Evolutionary conservation across 345 rosid genomes (phyloP), one percentile per base, ranked within the genome.

Genomic region (Pelargonium nanum): DNA sequence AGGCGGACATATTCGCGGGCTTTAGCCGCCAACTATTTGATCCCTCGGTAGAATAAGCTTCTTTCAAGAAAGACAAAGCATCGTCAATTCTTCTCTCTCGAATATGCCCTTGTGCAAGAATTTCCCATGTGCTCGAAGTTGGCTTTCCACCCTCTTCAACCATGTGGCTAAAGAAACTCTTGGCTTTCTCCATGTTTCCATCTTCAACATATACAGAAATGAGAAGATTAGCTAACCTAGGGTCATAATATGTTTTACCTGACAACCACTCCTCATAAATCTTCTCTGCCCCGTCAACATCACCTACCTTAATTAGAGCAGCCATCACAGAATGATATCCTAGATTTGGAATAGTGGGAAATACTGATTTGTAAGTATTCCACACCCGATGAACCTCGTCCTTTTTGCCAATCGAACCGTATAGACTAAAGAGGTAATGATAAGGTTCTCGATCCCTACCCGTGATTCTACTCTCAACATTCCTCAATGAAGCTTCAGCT

Each of bases 271-370:
- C 98, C 65, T 79, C 89, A 5, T 81, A 85, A 53, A 79, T 72
- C 56, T 68, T 87, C 75, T 86, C 92, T 17, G 90, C 89, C 44
- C 89, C 88, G 72, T 84, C 85, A 60, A 87, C 75, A 70, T 92
- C 97, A 5, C 75, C 82, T 56, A 78, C 57, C 60, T 94, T 75
- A 61, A 81, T 67, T 59, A 92, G 74, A 54, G 98, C 78, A 22
- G 96, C 85, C 57, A 92, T 71, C 68, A 89, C 30, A 62, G 93
- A 85, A 77, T 87, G 91, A 76, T 83, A 92, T 24, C 91, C 97
- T 68, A 87, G 71, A 73, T 89, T 89, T 3, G 97, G 91, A 72
- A 89, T 77, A 57, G 65, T 82, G 28, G 94, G 86, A 70, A 87
- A 88, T 61, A 76, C 65, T 22, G 96, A 78, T 68, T 86, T 92